These are phyloP conservation scores for Venturiaceae sp. DNA, from an alignment of 2,329 filamentous ascomycete species.

Conservation along the genomic window DNA sequence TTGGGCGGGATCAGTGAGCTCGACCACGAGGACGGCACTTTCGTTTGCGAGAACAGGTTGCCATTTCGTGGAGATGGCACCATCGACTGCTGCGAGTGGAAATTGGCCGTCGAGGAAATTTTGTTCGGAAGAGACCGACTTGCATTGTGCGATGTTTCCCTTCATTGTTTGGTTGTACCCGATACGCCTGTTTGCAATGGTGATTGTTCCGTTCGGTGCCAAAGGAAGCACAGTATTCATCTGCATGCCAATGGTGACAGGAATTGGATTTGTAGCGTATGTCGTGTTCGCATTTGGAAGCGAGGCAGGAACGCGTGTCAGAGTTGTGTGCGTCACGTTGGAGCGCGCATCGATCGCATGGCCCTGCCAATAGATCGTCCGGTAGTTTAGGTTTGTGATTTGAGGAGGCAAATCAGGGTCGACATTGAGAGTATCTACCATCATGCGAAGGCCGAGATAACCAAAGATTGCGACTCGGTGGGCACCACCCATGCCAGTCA, in stretches of 20 bases:
- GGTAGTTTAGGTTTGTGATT: conserved; percentile 49
- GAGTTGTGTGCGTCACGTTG: conserved; percentile 55
- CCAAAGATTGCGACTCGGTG: conserved; percentile 59
- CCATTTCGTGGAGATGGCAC: conserved; percentile 57
- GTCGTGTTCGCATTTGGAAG: conserved; percentile 44
- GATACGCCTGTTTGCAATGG: conserved; percentile 49
- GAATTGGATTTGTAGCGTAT: conserved; percentile 46
- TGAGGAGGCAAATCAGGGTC: conserved; percentile 58
- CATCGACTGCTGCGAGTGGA: conserved; percentile 57
- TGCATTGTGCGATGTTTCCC: conserved; percentile 58
- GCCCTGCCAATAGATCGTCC: conserved; percentile 58
- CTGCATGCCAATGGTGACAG: conserved; percentile 32
- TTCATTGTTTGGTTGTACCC: conserved; percentile 43
- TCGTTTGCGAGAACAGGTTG: conserved; percentile 45
- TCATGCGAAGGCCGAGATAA: conserved; percentile 54
- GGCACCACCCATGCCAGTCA: conserved; percentile 61
- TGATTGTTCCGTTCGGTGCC: conserved; percentile 37
- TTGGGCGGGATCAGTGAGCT: conserved; percentile 28
- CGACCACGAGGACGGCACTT: conserved; percentile 46
- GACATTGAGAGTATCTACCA: conserved; percentile 50
- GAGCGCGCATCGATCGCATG: conserved; percentile 52
- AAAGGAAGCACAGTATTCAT: conserved; percentile 25
- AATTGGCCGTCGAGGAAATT: conserved; percentile 55
- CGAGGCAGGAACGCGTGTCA: conserved; percentile 39
- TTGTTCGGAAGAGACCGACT: conserved; percentile 38